A percentile compares a stretch with the other conserved stretches of the same genome.
These are phyloP conservation scores for Fagopyrum esculentum DNA, from an alignment of 148 eudicot species.

Conservation along the genomic window DNA sequence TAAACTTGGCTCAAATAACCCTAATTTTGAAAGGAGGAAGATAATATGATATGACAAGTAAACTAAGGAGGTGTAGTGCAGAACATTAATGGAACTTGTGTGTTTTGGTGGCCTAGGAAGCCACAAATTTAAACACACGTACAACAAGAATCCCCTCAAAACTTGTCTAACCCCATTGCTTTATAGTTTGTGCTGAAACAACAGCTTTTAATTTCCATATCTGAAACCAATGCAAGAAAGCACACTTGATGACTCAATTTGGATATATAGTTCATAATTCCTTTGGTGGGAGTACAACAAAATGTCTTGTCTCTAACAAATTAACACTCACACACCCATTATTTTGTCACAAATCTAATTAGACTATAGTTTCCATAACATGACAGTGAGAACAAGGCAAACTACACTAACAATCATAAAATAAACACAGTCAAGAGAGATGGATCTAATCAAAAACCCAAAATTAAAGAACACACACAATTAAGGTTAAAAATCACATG, in stretches of 20 bases:
- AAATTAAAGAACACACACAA: background rate
- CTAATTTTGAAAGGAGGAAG: no score
- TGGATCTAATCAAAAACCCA: slow-evolving; percentile 1
- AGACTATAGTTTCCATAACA: background rate
- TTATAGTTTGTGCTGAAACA: background rate
- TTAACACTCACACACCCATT: background rate
- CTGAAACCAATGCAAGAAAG: slow-evolving; percentile 8
- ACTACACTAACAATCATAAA: background rate
- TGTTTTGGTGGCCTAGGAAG: slow-evolving; percentile 3
- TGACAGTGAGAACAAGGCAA: background rate
- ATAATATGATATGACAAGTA: no score
- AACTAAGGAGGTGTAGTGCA: background rate
- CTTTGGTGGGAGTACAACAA: background rate
- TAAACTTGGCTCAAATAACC: no score
- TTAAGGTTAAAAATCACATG: background rate
- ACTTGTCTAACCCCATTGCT: background rate
- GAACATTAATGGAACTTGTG: slow-evolving; percentile 8
- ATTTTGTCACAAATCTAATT: background rate
- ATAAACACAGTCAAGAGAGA: background rate
- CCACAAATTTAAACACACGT: background rate
- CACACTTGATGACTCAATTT: background rate
- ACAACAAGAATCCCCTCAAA: background rate
- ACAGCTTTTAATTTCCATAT: background rate
- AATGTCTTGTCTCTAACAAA: background rate
- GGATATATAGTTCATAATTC: background rate